These are phyloP conservation scores for Stemphylium beticola DNA, from an alignment of 2,329 filamentous ascomycete genomes.

Conservation along the genomic window DNA sequence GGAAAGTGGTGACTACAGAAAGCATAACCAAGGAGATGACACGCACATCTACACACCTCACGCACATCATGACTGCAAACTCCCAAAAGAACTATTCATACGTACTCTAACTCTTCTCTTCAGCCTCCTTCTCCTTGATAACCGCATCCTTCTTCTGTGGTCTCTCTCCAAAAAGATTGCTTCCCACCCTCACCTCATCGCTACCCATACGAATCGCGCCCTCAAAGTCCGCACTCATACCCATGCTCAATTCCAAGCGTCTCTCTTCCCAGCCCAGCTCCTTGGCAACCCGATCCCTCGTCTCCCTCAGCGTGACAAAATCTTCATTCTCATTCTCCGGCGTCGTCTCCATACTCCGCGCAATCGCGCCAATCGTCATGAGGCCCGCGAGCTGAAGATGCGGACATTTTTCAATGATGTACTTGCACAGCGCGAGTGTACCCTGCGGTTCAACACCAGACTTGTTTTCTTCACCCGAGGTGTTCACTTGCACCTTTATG, in stretches of 20 bases:
- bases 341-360: conserved; percentile 74
- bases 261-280: conserved; percentile 63
- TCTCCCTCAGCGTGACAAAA: conserved; percentile 72
- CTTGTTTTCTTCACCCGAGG: conserved; percentile 85
- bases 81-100: background rate
- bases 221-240: conserved; percentile 97
- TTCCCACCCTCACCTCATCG: conserved; percentile 88
- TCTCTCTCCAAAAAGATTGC: conserved; percentile 88
- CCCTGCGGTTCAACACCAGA: conserved; percentile 76
- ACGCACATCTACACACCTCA: background rate
- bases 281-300: conserved; percentile 71
- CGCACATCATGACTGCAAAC: background rate
- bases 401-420: conserved; percentile 74
- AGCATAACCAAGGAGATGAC: background rate
- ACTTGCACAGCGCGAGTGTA: conserved; percentile 69
- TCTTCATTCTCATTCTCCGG: conserved; percentile 88
- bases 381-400: conserved; percentile 77
- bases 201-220: conserved; percentile 84
- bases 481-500: conserved; percentile 94
- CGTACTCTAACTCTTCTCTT: conserved; percentile 18
- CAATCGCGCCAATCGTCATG: conserved; percentile 98
- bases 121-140: conserved; percentile 53
- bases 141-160: conserved; percentile 81
- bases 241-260: conserved; percentile 92
- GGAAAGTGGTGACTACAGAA: no score